Conservation (phyloP, 2,329 filamentous ascomycete genomes). For the Drechslerella coelobrocha region DNA sequence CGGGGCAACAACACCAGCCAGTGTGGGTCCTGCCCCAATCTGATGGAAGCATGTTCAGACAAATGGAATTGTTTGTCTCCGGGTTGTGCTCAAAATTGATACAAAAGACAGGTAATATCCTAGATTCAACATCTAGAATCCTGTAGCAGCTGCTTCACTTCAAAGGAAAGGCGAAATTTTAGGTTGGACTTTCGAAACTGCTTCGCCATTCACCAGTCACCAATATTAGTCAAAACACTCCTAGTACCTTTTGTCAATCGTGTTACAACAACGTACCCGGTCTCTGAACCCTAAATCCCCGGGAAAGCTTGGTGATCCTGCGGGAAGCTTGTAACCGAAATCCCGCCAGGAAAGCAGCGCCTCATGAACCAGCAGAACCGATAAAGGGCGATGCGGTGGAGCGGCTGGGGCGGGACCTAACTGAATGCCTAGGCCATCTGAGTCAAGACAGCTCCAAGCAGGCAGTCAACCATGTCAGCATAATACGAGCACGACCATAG, state of each 20-base stretch:
- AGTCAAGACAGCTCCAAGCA: not conserved
- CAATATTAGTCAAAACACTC: not conserved
- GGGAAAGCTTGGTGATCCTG: not conserved
- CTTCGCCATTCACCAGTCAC: not conserved
- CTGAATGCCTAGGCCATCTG: not conserved
- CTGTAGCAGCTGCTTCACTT: not conserved
- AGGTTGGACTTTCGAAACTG: not conserved
- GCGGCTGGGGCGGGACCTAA: constrained; percentile 8
- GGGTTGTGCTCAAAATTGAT: not conserved
- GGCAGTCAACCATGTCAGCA: not conserved
- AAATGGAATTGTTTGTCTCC: constrained; percentile 20
- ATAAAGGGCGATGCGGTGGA: not conserved
- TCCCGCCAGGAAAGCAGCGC: not conserved
- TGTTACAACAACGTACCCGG: not conserved
- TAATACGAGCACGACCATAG: not conserved
- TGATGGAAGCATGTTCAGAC: constrained; percentile 21
- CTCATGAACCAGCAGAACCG: not conserved
- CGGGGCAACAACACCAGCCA: constrained; percentile 29
- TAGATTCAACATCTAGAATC: not conserved
- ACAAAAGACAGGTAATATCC: constrained; percentile 10
- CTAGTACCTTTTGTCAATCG: not conserved
- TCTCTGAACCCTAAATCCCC: not conserved
- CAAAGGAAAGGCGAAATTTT: not conserved
- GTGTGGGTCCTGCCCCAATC: constrained; percentile 29
- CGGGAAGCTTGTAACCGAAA: not conserved